A percentile compares a stretch with the other conserved stretches of the same genome.
Evolutionary conservation across 495 filamentous ascomycete genomes (phyloP).

Genomic region (Aspergillus bertholletiae): DNA sequence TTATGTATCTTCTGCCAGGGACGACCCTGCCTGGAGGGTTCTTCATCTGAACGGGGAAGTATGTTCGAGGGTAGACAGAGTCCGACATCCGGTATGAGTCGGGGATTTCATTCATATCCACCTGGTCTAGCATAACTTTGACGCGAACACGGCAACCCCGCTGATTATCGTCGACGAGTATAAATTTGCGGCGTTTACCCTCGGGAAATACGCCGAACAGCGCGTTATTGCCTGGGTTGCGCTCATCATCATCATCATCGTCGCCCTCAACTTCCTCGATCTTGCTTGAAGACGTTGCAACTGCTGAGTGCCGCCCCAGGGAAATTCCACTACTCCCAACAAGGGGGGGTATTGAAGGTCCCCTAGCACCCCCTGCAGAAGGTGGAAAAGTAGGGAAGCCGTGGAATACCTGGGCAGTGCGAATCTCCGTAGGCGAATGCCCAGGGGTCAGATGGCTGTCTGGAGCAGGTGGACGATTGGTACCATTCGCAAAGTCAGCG

Average conservation of each 20-base stretch:
- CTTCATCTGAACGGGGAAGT: constrained; percentile 84
- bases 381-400: constrained; percentile 65
- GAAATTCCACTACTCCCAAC: constrained; percentile 62
- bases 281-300: constrained; percentile 37
- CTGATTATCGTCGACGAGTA: constrained; percentile 85
- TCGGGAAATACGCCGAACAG: constrained; percentile 85
- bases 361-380: constrained; percentile 37
- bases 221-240: constrained; percentile 49
- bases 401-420: constrained; percentile 74
- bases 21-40: constrained; percentile 62
- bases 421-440: constrained; percentile 50
- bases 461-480: constrained; percentile 26
- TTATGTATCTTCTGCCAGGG: constrained; percentile 63
- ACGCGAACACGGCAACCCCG: constrained; percentile 77
- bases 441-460: constrained; percentile 18
- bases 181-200: constrained; percentile 89
- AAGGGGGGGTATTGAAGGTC: constrained; percentile 67
- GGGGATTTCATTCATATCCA: constrained; percentile 89
- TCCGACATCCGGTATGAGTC: constrained; percentile 88
- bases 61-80: constrained; percentile 85
- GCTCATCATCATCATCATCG: constrained; percentile 41
- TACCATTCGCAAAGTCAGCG: constrained; percentile 31
- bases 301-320: constrained; percentile 39
- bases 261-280: constrained; percentile 25
- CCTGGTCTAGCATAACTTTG: constrained; percentile 79